Base-by-base conservation (phyloP, 148 eudicot genomes). In the Spergularia marina region DNA sequence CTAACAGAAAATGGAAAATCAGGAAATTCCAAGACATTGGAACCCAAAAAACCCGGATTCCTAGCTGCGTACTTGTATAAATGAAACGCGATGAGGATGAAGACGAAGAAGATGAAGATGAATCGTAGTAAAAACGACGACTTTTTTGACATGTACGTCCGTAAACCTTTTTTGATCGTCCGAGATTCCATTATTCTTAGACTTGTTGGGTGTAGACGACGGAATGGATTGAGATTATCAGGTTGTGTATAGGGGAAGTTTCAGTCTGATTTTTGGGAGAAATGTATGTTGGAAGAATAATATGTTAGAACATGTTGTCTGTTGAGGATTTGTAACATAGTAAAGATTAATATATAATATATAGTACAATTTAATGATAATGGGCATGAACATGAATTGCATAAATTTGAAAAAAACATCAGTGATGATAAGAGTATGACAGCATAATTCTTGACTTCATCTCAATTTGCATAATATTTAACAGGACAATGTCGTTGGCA, bases 391-490 rank as follows among this genome's bases (percentile, higher is more conserved):
- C 73, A 30, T 70, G 73, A 23, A 53, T 30, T 53, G 59, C 6
- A 70, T 70, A 25, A 70, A n/a, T n/a, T 70, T 70, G 13, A 47
- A 34, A 49, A 68, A 49, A 12, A 10, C n/a, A 8, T 44, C 1
- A 44, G 49, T 44, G 69, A 11, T 44, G 69, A 11, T 49, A 6
- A 65, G 49, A 7, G 55, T 51, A 53, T 70, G 73, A 8, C 73
- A 70, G 73, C 73, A 8, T 53, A 53, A 70, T 53, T 59, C 18
- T 53, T 70, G 73, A 70, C 60, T 70, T 70, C 23, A 53, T 70
- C 60, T 53, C 20, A 69, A 30, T 30, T 13, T 69, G 15, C 39
- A 25, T 12, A 69, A 52, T 12, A 1, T 68, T 17, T 25, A 23
- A 13, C 41, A 53, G 73, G 54, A 53, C 54, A 70, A 53, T n/a